Evolutionary conservation across 169 alveolate species (phyloP).

Genomic region (Eimeria maxima): DNA sequence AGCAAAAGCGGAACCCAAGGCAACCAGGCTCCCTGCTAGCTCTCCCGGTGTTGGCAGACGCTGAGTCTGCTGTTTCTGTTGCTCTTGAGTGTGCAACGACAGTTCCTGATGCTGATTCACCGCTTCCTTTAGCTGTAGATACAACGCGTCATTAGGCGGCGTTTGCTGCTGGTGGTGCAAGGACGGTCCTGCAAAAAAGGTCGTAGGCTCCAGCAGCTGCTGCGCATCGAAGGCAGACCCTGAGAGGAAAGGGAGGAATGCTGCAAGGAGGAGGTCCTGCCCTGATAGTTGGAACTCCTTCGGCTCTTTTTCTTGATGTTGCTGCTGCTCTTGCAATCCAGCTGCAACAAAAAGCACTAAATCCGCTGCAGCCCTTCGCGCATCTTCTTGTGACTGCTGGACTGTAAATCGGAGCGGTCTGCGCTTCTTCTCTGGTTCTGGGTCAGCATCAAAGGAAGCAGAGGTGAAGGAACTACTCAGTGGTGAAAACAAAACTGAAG

Average conservation of each 20-base stretch:
- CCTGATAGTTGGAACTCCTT: not conserved
- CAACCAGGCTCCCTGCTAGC: conserved; percentile 71
- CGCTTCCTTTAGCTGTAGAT: not conserved
- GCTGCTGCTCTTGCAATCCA: conserved; percentile 48
- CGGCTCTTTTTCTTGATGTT: not conserved
- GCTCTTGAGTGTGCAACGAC: conserved; percentile 23
- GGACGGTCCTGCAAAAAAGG: not conserved
- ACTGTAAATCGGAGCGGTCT: not conserved
- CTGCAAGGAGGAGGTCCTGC: conserved; percentile 20
- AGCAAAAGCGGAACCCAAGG: conserved; percentile 14
- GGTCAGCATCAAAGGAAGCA: conserved; percentile 2
- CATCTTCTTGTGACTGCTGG: conserved; percentile 68
- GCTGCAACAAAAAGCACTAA: conserved; percentile 24
- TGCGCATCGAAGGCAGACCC: conserved; percentile 24
- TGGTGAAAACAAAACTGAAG: conserved; percentile 67
- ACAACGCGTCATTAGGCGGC: conserved; percentile 9
- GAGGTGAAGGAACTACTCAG: conserved; percentile 21
- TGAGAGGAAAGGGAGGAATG: conserved; percentile 61
- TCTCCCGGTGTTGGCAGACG: conserved; percentile 68
- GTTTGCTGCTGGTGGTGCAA: conserved; percentile 18
- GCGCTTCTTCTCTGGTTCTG: conserved; percentile 2
- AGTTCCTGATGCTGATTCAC: conserved; percentile 46
- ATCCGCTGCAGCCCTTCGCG: conserved; percentile 77
- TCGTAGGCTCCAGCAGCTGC: not conserved
- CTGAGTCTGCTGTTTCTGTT: conserved; percentile 42